Evolutionary conservation across 2,329 filamentous ascomycete species (phyloP).

Genomic region (Fusarium sp.): DNA sequence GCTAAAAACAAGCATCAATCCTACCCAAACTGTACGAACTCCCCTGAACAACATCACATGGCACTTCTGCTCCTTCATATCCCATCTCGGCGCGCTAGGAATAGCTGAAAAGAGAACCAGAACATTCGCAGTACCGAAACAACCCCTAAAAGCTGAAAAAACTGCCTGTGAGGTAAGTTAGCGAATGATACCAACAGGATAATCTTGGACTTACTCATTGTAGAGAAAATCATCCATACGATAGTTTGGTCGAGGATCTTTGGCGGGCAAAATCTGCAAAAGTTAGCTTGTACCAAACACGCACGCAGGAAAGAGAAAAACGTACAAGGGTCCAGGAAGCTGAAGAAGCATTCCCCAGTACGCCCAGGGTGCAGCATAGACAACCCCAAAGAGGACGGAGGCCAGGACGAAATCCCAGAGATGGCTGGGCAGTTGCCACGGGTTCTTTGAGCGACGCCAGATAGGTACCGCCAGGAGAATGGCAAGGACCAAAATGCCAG

Average conservation of each 20-base stretch:
- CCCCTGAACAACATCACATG: background rate
- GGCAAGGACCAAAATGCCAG: background rate
- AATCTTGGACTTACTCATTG: background rate
- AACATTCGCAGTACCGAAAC: background rate
- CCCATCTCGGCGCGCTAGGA: background rate
- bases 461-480: background rate
- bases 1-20: background rate
- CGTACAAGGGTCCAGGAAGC: background rate
- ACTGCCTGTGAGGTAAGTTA: background rate
- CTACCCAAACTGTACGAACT: background rate
- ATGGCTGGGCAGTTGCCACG: background rate
- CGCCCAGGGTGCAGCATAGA: background rate
- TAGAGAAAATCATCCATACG: background rate
- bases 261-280: background rate
- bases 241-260: background rate
- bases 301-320: background rate
- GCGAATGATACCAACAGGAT: background rate
- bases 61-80: background rate
- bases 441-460: background rate
- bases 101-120: background rate
- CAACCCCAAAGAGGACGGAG: background rate
- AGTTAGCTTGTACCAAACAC: background rate
- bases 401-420: background rate
- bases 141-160: background rate
- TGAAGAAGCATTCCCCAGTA: background rate